Evolutionary conservation across 1,284 basidiomycete species (phyloP).

Genomic region (Fomitopsis betulina): DNA sequence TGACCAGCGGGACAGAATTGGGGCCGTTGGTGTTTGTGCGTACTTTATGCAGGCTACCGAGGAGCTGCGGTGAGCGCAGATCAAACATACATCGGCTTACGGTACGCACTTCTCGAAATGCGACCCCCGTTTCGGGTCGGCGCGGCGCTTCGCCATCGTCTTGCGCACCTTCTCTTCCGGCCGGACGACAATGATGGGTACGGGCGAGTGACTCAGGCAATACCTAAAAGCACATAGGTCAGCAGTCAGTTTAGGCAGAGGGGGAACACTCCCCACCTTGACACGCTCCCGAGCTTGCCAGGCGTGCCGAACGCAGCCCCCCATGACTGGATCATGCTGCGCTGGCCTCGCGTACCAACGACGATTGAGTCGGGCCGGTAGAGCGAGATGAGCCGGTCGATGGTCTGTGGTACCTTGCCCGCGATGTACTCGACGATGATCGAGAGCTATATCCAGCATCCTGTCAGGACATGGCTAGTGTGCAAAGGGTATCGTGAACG

Average conservation of each 20-base stretch:
- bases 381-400: slow-evolving; percentile 90
- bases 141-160: slow-evolving; percentile 75
- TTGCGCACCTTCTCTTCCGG: slow-evolving; percentile 87
- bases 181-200: slow-evolving; percentile 89
- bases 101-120: slow-evolving; percentile 62
- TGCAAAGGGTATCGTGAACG: slow-evolving; percentile 1
- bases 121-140: slow-evolving; percentile 79
- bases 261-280: slow-evolving; percentile 40
- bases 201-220: slow-evolving; percentile 84
- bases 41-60: not conserved
- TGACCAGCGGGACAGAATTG: slow-evolving; percentile 1
- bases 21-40: not conserved
- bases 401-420: slow-evolving; percentile 83
- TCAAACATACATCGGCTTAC: not conserved
- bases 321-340: slow-evolving; percentile 53
- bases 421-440: slow-evolving; percentile 94
- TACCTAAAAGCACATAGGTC: slow-evolving; percentile 43
- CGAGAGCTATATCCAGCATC: slow-evolving; percentile 54
- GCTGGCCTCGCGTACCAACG: slow-evolving; percentile 84
- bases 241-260: not conserved
- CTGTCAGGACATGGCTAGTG: not conserved
- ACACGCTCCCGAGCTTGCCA: slow-evolving; percentile 58
- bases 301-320: slow-evolving; percentile 52
- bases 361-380: slow-evolving; percentile 95
- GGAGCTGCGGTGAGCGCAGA: not conserved